These are phyloP conservation scores for Castanea sativa DNA, from an alignment of 306 rosid species.

Conservation along the genomic window DNA sequence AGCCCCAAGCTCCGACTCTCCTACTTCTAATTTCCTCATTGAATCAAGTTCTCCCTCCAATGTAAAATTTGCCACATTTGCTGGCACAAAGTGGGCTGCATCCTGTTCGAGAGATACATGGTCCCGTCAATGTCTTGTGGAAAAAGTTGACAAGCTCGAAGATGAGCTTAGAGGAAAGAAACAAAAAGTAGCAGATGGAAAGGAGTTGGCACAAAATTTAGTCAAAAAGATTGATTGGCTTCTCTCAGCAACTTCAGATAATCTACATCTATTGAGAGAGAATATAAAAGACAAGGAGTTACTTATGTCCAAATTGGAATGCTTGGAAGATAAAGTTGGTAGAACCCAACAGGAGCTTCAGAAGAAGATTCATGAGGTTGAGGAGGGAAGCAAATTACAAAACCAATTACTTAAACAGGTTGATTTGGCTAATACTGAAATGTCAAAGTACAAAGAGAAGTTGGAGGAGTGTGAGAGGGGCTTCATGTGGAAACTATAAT, in stretches of 20 bases:
- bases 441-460: constrained; percentile 22
- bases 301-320: too few species aligned
- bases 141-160: too few species aligned
- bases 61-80: constrained; percentile 35
- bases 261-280: too few species aligned
- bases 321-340: too few species aligned
- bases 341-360: too few species aligned
- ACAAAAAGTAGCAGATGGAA: too few species aligned
- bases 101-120: constrained; percentile 77
- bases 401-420: constrained; percentile 11
- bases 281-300: too few species aligned
- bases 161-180: too few species aligned
- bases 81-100: constrained; percentile 63
- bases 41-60: constrained; percentile 38
- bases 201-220: too few species aligned
- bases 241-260: too few species aligned
- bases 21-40: constrained; percentile 25
- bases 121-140: constrained; percentile 46
- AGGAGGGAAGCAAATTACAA: constrained; percentile 23
- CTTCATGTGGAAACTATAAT: constrained; percentile 27
- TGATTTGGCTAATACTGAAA: constrained; percentile 21
- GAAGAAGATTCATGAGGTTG: too few species aligned
- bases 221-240: too few species aligned
- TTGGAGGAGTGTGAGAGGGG: constrained; percentile 28
- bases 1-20: constrained; percentile 24